Percentiles rank a stretch among this genome's conserved stretches.
phyloP scores from a whole-genome alignment of 2,329 filamentous ascomycete species.

The Botryotinia calthae region DNA sequence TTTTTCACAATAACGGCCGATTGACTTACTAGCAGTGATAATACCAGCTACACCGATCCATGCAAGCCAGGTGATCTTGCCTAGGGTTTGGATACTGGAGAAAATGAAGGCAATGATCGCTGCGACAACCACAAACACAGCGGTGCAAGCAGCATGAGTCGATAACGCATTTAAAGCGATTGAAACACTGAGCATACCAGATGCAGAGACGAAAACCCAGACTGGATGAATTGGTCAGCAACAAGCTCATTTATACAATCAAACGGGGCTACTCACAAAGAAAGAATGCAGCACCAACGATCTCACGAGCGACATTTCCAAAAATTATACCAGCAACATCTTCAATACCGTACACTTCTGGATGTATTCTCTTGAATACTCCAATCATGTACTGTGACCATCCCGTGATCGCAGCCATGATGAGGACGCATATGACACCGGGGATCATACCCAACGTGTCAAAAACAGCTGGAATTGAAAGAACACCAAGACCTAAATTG shows the following conservation, averaged over 20 bases:
- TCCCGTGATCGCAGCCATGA: conserved; percentile 41
- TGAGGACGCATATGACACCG: conserved; percentile 43
- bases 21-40: conserved; percentile 45
- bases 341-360: conserved; percentile 45
- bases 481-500: conserved; percentile 43
- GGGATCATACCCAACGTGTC: conserved; percentile 43
- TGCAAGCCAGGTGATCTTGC: conserved; percentile 60
- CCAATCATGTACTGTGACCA: conserved; percentile 52
- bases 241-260: conserved; percentile 57
- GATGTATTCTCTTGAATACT: conserved; percentile 42
- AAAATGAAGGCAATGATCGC: conserved; percentile 49
- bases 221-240: conserved; percentile 32
- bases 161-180: conserved; percentile 55
- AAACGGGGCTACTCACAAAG: conserved; percentile 7
- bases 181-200: conserved; percentile 17
- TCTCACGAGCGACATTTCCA: conserved; percentile 4
- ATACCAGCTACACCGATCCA: conserved; percentile 60
- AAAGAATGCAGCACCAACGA: conserved; percentile 11
- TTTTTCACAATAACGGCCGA: neutral
- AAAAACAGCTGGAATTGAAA: conserved; percentile 44
- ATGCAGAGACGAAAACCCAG: conserved; percentile 37
- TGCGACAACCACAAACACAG: conserved; percentile 55
- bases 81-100: conserved; percentile 56
- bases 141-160: conserved; percentile 56
- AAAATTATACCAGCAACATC: conserved; percentile 11